Evolutionary conservation across 768 basidiomycete genomes (phyloP), one percentile per base, ranked within the genome.

Genomic region (Lentinula boryana): DNA sequence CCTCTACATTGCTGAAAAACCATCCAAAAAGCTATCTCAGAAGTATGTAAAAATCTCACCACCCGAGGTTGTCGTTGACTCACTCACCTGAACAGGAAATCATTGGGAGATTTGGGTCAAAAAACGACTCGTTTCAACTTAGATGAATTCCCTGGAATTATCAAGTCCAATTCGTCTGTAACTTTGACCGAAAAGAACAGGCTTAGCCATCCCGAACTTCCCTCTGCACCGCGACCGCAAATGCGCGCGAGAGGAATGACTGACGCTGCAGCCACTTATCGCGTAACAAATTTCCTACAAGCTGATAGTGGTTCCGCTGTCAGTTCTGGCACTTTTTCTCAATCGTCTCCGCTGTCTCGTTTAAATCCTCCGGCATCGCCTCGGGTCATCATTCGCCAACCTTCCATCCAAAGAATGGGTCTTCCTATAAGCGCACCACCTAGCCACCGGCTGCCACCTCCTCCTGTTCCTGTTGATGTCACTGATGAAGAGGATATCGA

Each of bases 181-280:
- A 73, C 73, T 5, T 60, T 73, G 9, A 72, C 70, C 21, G 73
- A 70, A 48, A 70, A 66, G 60, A 74, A 72, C 58, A 69, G 72
- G 10, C 63, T 69, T 32, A 76, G 70, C 63, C 73, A 76, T 46
- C 70, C 74, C 8, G 72, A 74, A 27, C 62, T 70, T 9, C 60
- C 63, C 36, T 64, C 68, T 18, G 65, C 67, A 23, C 63, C 71
- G 44, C 75, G 80, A n/a, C 77, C 79, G 18, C 72, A 68, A 13
- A 72, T 76, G 70, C 77, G 80, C 31, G 71, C 80, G n/a, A 71
- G 80, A 64, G 80, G 81, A 18, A 73, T 83, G 71, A 82, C 81
- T 10, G 80, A 82, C 46, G 70, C 68, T 48, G 74, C 70, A 3
- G 55, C 68, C 18, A 65, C 64, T 4, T 72, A 70, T 43, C 61